A percentile compares a stretch with the other conserved stretches of the same genome.
Evolutionary conservation across 495 filamentous ascomycete species (phyloP).

Genomic region (Achaetomiella virescens): DNA sequence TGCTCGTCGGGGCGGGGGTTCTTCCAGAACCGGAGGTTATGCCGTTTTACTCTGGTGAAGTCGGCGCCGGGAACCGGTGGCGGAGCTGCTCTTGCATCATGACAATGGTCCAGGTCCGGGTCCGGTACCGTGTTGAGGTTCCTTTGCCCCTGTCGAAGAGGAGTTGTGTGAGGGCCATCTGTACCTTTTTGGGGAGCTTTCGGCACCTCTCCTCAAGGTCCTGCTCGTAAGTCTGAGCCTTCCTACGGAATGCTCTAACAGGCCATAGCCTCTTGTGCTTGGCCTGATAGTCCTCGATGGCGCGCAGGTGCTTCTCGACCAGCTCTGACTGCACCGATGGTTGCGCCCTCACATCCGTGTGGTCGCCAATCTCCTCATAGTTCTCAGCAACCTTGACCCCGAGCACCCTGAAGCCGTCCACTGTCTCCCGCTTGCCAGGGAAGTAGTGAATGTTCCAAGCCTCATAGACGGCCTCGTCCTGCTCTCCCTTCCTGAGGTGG

Average conservation of each 20-base stretch:
- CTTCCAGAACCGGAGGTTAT: constrained; percentile 23
- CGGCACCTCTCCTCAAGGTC: constrained; percentile 20
- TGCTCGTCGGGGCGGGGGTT: constrained; percentile 2
- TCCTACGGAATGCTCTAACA: constrained; percentile 9
- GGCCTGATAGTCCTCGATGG: constrained; percentile 14
- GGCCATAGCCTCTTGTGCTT: constrained; percentile 19
- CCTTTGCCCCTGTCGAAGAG: constrained; percentile 10
- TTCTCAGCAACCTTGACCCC: constrained; percentile 1
- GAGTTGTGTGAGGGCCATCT: constrained; percentile 9
- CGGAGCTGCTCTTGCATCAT: constrained; percentile 10
- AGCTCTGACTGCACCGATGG: constrained; percentile 17
- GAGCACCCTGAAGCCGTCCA: constrained; percentile 3
- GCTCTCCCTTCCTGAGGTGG: neutral
- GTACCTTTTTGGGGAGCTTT: constrained; percentile 7
- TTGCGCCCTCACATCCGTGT: neutral
- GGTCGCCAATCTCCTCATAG: neutral
- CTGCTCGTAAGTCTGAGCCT: constrained; percentile 23
- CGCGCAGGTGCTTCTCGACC: constrained; percentile 13
- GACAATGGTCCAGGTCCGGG: constrained; percentile 23
- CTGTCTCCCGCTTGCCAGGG: neutral
- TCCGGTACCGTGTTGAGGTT: constrained; percentile 17
- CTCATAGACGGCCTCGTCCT: constrained; percentile 6
- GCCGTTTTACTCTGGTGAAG: constrained; percentile 16
- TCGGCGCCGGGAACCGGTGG: constrained; percentile 15
- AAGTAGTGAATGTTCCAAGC: constrained; percentile 12